Evolutionary conservation across 2,329 filamentous ascomycete species (phyloP), one percentile per base, ranked within the genome.

Genomic region (Xylariaceae sp.): DNA sequence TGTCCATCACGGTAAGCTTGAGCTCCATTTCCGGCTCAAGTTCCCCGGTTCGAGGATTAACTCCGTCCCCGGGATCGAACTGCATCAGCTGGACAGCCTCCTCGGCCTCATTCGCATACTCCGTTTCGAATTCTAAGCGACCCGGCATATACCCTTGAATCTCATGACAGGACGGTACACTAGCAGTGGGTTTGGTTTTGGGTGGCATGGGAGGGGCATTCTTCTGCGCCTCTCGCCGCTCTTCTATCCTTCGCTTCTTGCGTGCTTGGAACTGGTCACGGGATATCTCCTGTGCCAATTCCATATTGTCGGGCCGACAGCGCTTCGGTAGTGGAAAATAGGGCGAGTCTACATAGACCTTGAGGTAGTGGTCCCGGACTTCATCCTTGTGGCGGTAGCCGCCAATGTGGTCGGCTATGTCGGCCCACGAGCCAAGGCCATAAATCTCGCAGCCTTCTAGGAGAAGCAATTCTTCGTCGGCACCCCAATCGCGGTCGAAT

Each of bases 71-170:
- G 0, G 94, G 92, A 53, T 97, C 92, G 66, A 99, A 99, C 60
- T 95, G 88, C 92, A 99, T 97, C 59, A 95, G 86, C 70, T 99
- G 94, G 2, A 99, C 94, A 0, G 92, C 92, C 72, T 97, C 95
- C 74, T 99, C 94, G 0, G 94, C 94, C 66, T 99, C 94, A 66
- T 99, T 99, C 66, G 92, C 89, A 68, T 96, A 94, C 66, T 99
- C 94, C 0, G 89, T 96, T 76, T 99, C 94, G 60, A 99, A 99
- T 67, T 99, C 94, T 60, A 99, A 73, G 39, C 94, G 90, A 42
- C 94, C 94, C 2, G 94, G 94, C 94, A 99, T 99, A 70, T 95
- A 99, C 2, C 94, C 94, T 71, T 96, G 91, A 36, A 99, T 94
- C 72, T 99, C 94, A 75, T 99, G 94, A 70, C 94, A 99, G 32